Evolutionary conservation across 495 filamentous ascomycete genomes (phyloP).

Genomic region (Evansstolkia leycettana): DNA sequence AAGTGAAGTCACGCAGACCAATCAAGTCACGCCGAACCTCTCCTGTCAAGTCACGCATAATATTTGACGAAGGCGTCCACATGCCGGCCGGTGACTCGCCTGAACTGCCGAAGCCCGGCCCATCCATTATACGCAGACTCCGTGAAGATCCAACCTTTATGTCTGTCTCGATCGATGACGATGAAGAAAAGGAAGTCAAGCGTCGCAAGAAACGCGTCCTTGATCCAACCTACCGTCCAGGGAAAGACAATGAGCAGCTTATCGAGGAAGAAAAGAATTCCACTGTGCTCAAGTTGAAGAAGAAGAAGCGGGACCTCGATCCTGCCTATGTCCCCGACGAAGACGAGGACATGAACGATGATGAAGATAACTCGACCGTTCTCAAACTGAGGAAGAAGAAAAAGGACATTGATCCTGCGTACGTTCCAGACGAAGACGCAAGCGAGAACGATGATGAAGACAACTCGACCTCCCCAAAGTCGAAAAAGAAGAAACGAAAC

Average conservation of each 20-base stretch:
- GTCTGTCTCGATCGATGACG: too few species aligned
- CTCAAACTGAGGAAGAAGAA: constrained; percentile 4
- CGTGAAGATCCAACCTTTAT: too few species aligned
- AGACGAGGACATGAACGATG: background rate
- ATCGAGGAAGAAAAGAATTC: constrained; percentile 3
- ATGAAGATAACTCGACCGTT: background rate
- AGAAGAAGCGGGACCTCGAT: background rate
- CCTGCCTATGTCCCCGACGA: background rate
- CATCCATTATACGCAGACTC: too few species aligned
- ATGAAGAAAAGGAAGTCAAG: too few species aligned
- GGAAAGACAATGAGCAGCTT: constrained; percentile 4
- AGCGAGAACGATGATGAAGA: background rate
- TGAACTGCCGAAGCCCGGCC: too few species aligned
- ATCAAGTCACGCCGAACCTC: too few species aligned
- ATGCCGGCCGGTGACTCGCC: too few species aligned
- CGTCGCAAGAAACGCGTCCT: background rate
- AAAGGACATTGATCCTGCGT: constrained; percentile 3
- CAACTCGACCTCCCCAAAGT: background rate
- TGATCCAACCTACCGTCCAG: background rate
- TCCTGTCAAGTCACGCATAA: too few species aligned
- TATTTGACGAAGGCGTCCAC: too few species aligned
- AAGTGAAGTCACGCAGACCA: too few species aligned
- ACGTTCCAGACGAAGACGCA: background rate
- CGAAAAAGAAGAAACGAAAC: constrained; percentile 1
- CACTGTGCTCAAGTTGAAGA: background rate